Evolutionary conservation across 495 filamentous ascomycete genomes (phyloP).

Genomic region (Aspergillus funiculosus): DNA sequence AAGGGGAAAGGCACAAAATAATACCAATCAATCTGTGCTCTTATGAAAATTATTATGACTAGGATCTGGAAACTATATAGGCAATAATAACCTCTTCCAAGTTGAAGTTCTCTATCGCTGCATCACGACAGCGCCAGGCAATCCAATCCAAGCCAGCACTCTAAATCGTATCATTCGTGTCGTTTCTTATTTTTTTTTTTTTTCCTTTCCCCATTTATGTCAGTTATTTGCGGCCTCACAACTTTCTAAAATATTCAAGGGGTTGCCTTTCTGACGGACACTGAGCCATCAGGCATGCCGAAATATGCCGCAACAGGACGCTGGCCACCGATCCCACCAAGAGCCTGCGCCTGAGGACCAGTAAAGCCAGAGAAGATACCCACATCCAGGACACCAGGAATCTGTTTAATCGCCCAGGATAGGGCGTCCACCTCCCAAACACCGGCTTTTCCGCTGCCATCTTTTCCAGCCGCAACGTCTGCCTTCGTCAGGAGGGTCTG

Average conservation of each 20-base stretch:
- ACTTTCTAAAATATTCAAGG: constrained; percentile 12
- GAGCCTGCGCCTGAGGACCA: constrained; percentile 57
- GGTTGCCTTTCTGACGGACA: constrained; percentile 46
- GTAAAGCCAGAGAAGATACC: constrained; percentile 81
- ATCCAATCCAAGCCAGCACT: constrained; percentile 13
- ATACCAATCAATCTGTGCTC: constrained; percentile 1
- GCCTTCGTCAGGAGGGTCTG: constrained; percentile 55
- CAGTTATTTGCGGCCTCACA: constrained; percentile 1
- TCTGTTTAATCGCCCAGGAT: constrained; percentile 64
- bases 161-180: constrained; percentile 19
- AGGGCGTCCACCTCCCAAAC: constrained; percentile 75
- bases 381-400: constrained; percentile 85
- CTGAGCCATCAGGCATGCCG: constrained; percentile 75
- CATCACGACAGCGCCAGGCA: constrained; percentile 6
- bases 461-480: constrained; percentile 47
- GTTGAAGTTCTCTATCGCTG: neutral
- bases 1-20: constrained; percentile 74
- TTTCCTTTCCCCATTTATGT: neutral
- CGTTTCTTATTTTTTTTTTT: too few species aligned
- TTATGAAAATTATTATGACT: constrained; percentile 17
- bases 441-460: constrained; percentile 49
- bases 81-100: constrained; percentile 1
- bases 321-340: constrained; percentile 65
- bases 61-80: constrained; percentile 4
- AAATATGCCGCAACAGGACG: constrained; percentile 93